Evolutionary conservation across 2,329 filamentous ascomycete genomes (phyloP).

Genomic region (Zymoseptoria passerinii): DNA sequence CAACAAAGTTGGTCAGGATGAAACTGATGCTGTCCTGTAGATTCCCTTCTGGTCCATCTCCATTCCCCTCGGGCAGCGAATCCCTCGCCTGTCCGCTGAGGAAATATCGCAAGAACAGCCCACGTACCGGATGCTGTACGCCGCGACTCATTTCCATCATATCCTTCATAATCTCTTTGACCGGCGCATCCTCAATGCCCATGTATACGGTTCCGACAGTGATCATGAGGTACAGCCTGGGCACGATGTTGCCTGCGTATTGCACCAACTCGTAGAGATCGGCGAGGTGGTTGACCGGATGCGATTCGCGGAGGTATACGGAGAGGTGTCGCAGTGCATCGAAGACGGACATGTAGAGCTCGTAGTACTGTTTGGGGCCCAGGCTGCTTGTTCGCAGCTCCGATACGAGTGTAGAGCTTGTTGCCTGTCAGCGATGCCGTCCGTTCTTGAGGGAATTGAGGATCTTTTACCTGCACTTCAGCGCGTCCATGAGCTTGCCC

Average conservation of each 20-base stretch:
- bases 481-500: constrained; percentile 97
- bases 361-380: constrained; percentile 99
- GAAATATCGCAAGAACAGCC: constrained; percentile 92
- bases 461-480: constrained; percentile 89
- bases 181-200: constrained; percentile 93
- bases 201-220: constrained; percentile 99
- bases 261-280: constrained; percentile 97
- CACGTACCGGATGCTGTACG: constrained; percentile 92
- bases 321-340: constrained; percentile 94
- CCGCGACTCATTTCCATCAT: constrained; percentile 99
- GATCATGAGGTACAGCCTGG: constrained; percentile 95
- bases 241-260: constrained; percentile 96
- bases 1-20: constrained; percentile 95
- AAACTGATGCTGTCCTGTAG: constrained; percentile 97
- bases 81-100: constrained; percentile 91
- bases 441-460: not conserved
- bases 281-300: constrained; percentile 94
- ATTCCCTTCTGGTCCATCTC: constrained; percentile 90
- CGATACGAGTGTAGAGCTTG: constrained; percentile 93
- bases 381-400: constrained; percentile 94
- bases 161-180: constrained; percentile 99
- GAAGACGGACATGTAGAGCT: constrained; percentile 98
- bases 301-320: constrained; percentile 91
- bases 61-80: constrained; percentile 67
- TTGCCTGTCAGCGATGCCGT: constrained; percentile 12